phyloP scores from a whole-genome alignment of 495 filamentous ascomycete species.

The Haplographium delicatum region DNA sequence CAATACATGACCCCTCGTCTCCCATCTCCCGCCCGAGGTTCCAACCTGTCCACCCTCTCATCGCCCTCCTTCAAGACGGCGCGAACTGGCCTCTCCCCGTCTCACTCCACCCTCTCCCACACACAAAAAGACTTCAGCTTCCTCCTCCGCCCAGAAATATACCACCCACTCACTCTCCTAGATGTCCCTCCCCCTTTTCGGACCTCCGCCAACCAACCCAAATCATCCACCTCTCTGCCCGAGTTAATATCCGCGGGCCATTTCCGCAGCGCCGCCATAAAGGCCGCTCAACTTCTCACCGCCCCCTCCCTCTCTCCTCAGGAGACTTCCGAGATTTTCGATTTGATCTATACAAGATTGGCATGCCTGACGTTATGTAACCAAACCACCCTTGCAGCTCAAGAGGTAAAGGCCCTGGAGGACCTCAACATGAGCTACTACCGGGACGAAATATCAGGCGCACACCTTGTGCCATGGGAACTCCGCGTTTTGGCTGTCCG shows the following conservation, averaged over 20 bases:
- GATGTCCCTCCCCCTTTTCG: slow-evolving; percentile 62
- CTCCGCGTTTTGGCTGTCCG: slow-evolving; percentile 75
- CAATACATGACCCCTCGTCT: slow-evolving; percentile 19
- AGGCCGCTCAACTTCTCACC: slow-evolving; percentile 61
- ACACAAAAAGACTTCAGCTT: slow-evolving; percentile 66
- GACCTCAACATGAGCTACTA: slow-evolving; percentile 76
- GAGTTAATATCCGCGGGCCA: slow-evolving; percentile 53
- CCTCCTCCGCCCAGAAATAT: slow-evolving; percentile 72
- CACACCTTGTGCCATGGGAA: slow-evolving; percentile 78
- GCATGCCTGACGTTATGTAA: slow-evolving; percentile 75
- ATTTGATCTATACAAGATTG: slow-evolving; percentile 74
- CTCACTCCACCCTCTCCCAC: slow-evolving; percentile 4
- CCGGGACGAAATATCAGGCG: slow-evolving; percentile 39
- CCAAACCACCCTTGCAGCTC: slow-evolving; percentile 63
- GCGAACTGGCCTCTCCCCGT: slow-evolving; percentile 17
- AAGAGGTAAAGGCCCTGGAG: slow-evolving; percentile 78
- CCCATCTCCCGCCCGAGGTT: slow-evolving; percentile 25
- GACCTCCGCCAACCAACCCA: slow-evolving; percentile 27
- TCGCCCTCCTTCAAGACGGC: slow-evolving; percentile 6
- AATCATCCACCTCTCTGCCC: slow-evolving; percentile 42
- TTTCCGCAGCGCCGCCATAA: slow-evolving; percentile 69
- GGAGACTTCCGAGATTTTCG: slow-evolving; percentile 62
- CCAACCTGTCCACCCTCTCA: slow-evolving; percentile 19
- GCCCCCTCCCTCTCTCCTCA: slow-evolving; percentile 35
- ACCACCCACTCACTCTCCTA: slow-evolving; percentile 67